Base-by-base conservation (phyloP, 2,329 filamentous ascomycete genomes). In the Graphiopsis chlorocephala region DNA sequence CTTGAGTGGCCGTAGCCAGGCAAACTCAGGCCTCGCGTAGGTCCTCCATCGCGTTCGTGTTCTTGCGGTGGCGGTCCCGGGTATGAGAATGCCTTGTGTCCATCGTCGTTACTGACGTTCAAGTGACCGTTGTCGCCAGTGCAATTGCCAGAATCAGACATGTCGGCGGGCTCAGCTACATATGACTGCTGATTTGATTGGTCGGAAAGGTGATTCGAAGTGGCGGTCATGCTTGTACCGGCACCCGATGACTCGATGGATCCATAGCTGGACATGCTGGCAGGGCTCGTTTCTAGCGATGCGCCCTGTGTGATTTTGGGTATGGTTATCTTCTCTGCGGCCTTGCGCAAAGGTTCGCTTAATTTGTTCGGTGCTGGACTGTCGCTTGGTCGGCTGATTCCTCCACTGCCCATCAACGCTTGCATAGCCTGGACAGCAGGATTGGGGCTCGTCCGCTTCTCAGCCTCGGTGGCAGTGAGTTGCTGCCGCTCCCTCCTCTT, bases 1-100 rank as follows among this genome's bases (percentile, higher is more conserved):
- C 81, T 83, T 68, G 80, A 81, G 73, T 85, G 82, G 61, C 81
- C 80, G 62, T 83, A 85, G 48, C 84, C 85, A 17, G 84, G 80
- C 68, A 81, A 78, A 45, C 86, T 88, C 77, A 87, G 83, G 64
- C 85, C 85, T 68, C 86, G 81, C 61, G 82, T 78, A 12, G 84
- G 81, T 11, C 82, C 82, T 66, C 75, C 78, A 64, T 85, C 84
- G 63, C 79, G 38, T 15, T 55, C 80, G 48, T 83, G 77, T 71
- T 76, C 81, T 61, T 77, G 76, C 42, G 80, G 76, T 66, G 82
- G 78, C n/a, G 85, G 86, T 61, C 86, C 84, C 8, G 86, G 86
- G 73, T 87, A 89, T n/a, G 86, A 88, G 69, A 86, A 86, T 11
- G 86, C 81, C 71, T 87, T 86, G 70, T 82, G 84, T 38, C 67